Evolutionary conservation across 805 yeast species (phyloP).

Genomic region (Yamadazyma paraphyllophila): DNA sequence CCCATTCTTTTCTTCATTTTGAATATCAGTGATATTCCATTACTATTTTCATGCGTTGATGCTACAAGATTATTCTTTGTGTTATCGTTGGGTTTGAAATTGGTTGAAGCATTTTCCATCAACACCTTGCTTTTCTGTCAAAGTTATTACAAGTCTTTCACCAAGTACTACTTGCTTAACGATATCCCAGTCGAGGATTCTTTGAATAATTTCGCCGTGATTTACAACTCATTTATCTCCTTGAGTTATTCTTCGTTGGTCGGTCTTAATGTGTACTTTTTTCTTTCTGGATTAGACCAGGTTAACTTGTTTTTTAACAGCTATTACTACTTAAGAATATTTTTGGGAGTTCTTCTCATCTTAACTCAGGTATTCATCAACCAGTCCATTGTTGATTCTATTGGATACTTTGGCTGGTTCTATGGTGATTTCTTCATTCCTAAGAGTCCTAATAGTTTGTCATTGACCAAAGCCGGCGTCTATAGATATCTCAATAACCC

Average conservation of each 20-base stretch:
- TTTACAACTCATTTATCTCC: slow-evolving; percentile 51
- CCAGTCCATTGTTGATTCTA: slow-evolving; percentile 61
- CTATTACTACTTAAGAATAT: slow-evolving; percentile 51
- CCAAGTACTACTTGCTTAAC: slow-evolving; percentile 60
- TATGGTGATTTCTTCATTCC: slow-evolving; percentile 82
- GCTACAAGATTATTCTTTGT: slow-evolving; percentile 32
- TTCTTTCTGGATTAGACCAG: slow-evolving; percentile 15
- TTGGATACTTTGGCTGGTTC: slow-evolving; percentile 88
- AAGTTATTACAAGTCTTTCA: slow-evolving; percentile 59
- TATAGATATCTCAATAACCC: slow-evolving; percentile 82
- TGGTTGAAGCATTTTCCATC: slow-evolving; percentile 50
- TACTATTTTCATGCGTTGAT: slow-evolving; percentile 12
- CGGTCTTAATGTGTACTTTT: slow-evolving; percentile 32
- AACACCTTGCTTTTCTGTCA: slow-evolving; percentile 56
- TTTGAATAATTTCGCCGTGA: slow-evolving; percentile 68
- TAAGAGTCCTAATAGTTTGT: slow-evolving; percentile 34
- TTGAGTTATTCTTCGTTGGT: slow-evolving; percentile 57
- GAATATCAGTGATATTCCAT: slow-evolving; percentile 11
- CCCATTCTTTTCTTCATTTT: slow-evolving; percentile 35
- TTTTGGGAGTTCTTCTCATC: slow-evolving; percentile 56
- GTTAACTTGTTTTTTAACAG: slow-evolving; percentile 24
- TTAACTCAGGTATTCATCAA: slow-evolving; percentile 68
- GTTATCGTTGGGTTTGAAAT: slow-evolving; percentile 46
- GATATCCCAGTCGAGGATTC: slow-evolving; percentile 66
- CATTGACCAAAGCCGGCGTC: slow-evolving; percentile 72